These are phyloP conservation scores for Backusella psychrophila DNA, from an alignment of 192 early-diverging fungal species.

Conservation along the genomic window DNA sequence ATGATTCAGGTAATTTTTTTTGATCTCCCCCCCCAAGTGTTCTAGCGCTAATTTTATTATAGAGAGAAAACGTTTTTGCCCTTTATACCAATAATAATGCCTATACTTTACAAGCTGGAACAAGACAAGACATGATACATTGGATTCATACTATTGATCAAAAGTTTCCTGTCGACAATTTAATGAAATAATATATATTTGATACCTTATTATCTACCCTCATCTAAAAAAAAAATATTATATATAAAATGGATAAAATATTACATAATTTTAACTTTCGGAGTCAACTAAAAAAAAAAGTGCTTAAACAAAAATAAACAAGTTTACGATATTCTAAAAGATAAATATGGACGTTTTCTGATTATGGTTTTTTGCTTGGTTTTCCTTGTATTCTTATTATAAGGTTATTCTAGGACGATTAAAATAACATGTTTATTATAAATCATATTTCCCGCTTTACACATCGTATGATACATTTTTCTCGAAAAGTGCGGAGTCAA, in stretches of 20 bases:
- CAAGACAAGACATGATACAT: slow-evolving; percentile 61
- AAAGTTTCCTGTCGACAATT: slow-evolving; percentile 33
- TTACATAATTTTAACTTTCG: neutral
- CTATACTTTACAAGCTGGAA: slow-evolving; percentile 63
- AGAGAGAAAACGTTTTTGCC: slow-evolving; percentile 65
- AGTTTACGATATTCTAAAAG: neutral
- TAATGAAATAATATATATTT: slow-evolving; percentile 1
- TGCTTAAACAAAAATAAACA: neutral
- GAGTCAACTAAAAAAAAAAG: neutral
- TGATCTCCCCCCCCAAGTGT: slow-evolving; percentile 30
- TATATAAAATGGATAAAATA: neutral
- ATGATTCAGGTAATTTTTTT: slow-evolving; percentile 55
- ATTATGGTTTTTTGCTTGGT: neutral
- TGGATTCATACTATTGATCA: slow-evolving; percentile 59
- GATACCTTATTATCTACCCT: neutral
- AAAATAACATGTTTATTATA: neutral
- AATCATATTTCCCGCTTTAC: neutral
- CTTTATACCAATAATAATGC: slow-evolving; percentile 65
- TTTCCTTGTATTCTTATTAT: neutral
- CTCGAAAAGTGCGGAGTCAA: neutral
- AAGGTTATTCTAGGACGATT: neutral
- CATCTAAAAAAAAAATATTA: neutral
- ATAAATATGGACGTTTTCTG: neutral
- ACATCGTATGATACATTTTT: neutral
- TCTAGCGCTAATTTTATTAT: slow-evolving; percentile 3